phyloP scores from a whole-genome alignment of 208 protist species.

The Phytomonas francai region DNA sequence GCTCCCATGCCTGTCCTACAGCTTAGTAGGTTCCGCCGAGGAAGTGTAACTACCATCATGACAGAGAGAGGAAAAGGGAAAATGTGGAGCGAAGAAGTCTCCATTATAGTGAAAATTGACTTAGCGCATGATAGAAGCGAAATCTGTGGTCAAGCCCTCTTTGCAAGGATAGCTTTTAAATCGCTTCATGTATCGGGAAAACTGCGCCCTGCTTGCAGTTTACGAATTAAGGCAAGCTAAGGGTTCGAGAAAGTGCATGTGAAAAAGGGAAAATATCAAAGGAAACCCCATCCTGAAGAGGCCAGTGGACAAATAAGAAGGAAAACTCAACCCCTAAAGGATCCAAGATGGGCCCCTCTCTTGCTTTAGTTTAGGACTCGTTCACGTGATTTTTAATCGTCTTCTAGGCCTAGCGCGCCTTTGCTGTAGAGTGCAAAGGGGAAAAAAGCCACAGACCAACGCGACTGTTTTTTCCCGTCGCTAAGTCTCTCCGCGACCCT shows the following conservation, averaged over 20 bases:
- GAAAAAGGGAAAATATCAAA: neutral
- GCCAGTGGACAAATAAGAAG: neutral
- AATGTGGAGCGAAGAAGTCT: neutral
- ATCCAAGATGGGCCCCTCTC: neutral
- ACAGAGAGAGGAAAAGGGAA: neutral
- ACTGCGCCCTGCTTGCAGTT: neutral
- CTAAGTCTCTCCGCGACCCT: conserved; percentile 58
- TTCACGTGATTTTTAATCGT: conserved; percentile 11
- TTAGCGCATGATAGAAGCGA: neutral
- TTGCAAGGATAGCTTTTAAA: neutral
- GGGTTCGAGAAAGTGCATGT: neutral
- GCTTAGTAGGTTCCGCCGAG: neutral
- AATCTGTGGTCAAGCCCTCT: neutral
- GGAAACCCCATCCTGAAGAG: neutral
- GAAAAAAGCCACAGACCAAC: conserved; percentile 54
- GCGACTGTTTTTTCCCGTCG: conserved; percentile 7
- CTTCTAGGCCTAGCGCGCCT: conserved; percentile 24
- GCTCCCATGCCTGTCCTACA: neutral
- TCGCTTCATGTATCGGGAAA: neutral
- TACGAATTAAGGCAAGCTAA: neutral
- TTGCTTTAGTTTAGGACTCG: neutral
- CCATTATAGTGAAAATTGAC: neutral
- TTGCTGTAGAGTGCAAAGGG: conserved; percentile 50
- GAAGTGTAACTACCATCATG: neutral
- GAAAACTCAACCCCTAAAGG: neutral